Evolutionary conservation across 257 asterid species (phyloP).

Genomic region (Misopates orontium): DNA sequence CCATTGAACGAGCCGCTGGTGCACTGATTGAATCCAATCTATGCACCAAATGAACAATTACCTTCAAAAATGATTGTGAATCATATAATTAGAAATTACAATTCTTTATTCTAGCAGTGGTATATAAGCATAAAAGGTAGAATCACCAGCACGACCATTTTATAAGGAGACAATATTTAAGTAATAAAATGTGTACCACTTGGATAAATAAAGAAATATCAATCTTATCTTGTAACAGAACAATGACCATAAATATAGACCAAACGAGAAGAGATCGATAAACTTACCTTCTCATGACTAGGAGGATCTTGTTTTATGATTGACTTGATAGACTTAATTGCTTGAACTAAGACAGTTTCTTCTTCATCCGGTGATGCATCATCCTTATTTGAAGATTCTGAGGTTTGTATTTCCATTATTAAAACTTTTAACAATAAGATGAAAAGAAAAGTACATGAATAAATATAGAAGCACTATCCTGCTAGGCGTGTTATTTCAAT

Average conservation of each 20-base stretch:
- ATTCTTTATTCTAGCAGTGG: not conserved
- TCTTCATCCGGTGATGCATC: slow-evolving; percentile 58
- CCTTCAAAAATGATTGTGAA: slow-evolving; percentile 52
- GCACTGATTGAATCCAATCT: slow-evolving; percentile 73
- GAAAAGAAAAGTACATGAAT: slow-evolving; percentile 8
- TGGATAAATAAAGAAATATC: too few species aligned
- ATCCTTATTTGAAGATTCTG: slow-evolving; percentile 62
- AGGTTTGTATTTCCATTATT: slow-evolving; percentile 26
- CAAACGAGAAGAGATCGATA: slow-evolving; percentile 11
- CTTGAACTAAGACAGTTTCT: slow-evolving; percentile 72
- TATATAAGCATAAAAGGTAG: slow-evolving; percentile 16
- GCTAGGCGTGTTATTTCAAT: slow-evolving; percentile 24
- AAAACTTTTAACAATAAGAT: slow-evolving; percentile 2
- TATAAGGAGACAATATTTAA: not conserved
- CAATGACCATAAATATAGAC: slow-evolving; percentile 23
- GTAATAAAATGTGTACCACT: too few species aligned
- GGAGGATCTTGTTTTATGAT: slow-evolving; percentile 76
- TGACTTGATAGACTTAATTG: slow-evolving; percentile 76
- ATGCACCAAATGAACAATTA: slow-evolving; percentile 71
- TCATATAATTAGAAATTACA: slow-evolving; percentile 12
- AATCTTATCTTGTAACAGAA: not conserved
- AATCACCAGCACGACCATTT: not conserved
- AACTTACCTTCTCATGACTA: slow-evolving; percentile 72
- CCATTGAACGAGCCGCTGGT: slow-evolving; percentile 89
- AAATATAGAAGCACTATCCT: slow-evolving; percentile 19